Evolutionary conservation across 139 green algal species (phyloP), one percentile per base, ranked within the genome.

Genomic region (Desmodesmus armatus): DNA sequence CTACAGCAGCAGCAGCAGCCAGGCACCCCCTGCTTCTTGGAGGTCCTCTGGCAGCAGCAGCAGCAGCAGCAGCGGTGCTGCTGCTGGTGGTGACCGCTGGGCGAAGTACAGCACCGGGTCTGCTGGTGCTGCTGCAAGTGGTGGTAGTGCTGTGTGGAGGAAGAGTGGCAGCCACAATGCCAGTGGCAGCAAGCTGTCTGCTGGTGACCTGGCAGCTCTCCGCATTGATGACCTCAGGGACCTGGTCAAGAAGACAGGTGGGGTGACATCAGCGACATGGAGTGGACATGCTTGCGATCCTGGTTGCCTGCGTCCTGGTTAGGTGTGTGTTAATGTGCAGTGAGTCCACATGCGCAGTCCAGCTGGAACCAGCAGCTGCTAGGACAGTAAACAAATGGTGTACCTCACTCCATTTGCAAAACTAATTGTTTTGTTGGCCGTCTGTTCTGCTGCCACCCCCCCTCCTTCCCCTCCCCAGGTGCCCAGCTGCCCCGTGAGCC

Each of bases 231-330:
- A 84, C 78, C 78, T 84, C 62, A 49, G 63, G 27, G 78, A 84
- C 27, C 62, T 84, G 78, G 78, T 84, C 19, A 84, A 77, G 63
- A 76, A 77, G 63, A 84, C 78, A 41, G 78, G n/a, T n/a, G n/a
- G n/a, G n/a, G n/a, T n/a, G n/a, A n/a, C n/a, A n/a, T n/a, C n/a
- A n/a, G n/a, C n/a, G n/a, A n/a, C n/a, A n/a, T n/a, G n/a, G n/a
- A n/a, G n/a, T n/a, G n/a, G n/a, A n/a, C n/a, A n/a, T n/a, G n/a
- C n/a, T n/a, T n/a, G n/a, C n/a, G n/a, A n/a, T n/a, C n/a, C n/a
- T n/a, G n/a, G n/a, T n/a, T n/a, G n/a, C n/a, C n/a, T n/a, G n/a
- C n/a, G n/a, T n/a, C n/a, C n/a, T n/a, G n/a, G n/a, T n/a, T n/a
- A n/a, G n/a, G n/a, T n/a, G n/a, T n/a, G n/a, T n/a, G n/a, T n/a